phyloP scores from a whole-genome alignment of 2,329 filamentous ascomycete genomes.

The Teratosphaeria epicoccoides region DNA sequence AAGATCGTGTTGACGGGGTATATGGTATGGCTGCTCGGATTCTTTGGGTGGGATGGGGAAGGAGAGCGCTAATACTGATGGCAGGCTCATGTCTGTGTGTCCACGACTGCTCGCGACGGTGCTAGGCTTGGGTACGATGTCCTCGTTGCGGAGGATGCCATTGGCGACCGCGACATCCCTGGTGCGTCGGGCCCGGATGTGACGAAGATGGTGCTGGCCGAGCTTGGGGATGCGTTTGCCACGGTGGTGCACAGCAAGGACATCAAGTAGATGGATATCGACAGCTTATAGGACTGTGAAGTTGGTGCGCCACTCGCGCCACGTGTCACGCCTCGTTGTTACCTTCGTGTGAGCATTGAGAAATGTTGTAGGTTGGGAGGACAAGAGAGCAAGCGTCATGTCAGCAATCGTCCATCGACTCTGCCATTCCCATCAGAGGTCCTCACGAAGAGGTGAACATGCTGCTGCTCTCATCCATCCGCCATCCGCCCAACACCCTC shows the following conservation, averaged over 20 bases:
- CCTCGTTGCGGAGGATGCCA: slow-evolving; percentile 48
- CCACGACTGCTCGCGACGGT: slow-evolving; percentile 52
- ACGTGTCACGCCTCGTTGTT: too few species aligned
- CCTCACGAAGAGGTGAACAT: not conserved
- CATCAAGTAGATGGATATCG: slow-evolving; percentile 27
- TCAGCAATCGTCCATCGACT: not conserved
- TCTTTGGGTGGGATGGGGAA: too few species aligned
- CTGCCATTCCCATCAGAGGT: not conserved
- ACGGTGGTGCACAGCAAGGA: slow-evolving; percentile 46
- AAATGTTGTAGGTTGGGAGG: too few species aligned
- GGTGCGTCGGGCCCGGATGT: slow-evolving; percentile 48
- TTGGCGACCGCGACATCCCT: slow-evolving; percentile 58
- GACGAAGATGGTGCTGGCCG: slow-evolving; percentile 43
- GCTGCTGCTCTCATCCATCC: not conserved
- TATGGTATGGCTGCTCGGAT: slow-evolving; percentile 40
- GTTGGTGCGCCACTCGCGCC: too few species aligned
- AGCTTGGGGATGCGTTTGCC: slow-evolving; percentile 54
- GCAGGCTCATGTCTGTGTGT: slow-evolving; percentile 54
- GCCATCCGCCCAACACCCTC: not conserved
- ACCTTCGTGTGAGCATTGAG: too few species aligned
- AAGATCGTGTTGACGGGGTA: slow-evolving; percentile 54
- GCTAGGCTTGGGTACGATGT: slow-evolving; percentile 54
- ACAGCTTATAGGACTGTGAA: not conserved
- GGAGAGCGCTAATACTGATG: too few species aligned
- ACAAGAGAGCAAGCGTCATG: too few species aligned